phyloP scores from a whole-genome alignment of 768 basidiomycete genomes.

The Suillus variegatus region DNA sequence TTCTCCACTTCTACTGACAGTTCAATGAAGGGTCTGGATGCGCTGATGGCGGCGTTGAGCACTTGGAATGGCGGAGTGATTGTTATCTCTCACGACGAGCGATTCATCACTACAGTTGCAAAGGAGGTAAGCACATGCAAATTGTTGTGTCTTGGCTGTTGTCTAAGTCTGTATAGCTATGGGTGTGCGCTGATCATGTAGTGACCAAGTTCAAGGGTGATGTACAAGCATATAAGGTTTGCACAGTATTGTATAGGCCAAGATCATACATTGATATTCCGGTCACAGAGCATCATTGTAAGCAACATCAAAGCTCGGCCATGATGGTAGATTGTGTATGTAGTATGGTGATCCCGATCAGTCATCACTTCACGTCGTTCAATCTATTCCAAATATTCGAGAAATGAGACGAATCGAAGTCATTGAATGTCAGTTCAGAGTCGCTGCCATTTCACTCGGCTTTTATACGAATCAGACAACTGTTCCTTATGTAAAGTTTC shows the following conservation, averaged over 20 bases:
- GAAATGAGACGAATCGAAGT: background rate
- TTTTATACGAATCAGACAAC: background rate
- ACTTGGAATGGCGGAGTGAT: conserved; percentile 92
- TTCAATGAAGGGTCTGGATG: conserved; percentile 79
- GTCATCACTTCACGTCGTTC: background rate
- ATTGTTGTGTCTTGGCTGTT: conserved; percentile 7
- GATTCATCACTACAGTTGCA: conserved; percentile 90
- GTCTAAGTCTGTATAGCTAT: conserved; percentile 55
- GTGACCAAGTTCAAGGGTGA: conserved; percentile 87
- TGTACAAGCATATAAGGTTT: conserved; percentile 88
- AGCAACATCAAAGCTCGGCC: conserved; percentile 67
- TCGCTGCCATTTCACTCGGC: background rate
- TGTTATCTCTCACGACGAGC: conserved; percentile 92
- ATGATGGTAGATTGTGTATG: conserved; percentile 19
- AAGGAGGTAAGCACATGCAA: conserved; percentile 55
- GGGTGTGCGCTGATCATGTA: conserved; percentile 88
- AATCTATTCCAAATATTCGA: background rate
- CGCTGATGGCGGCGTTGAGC: conserved; percentile 80
- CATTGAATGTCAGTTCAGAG: background rate
- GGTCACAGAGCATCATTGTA: conserved; percentile 69
- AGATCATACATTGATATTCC: conserved; percentile 12
- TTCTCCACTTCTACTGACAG: conserved; percentile 7
- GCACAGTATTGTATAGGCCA: conserved; percentile 8
- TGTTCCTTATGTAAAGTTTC: background rate
- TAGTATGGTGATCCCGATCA: background rate